These are phyloP conservation scores for Rhodotorula graminis DNA, from an alignment of 768 basidiomycete genomes.

Conservation along the genomic window DNA sequence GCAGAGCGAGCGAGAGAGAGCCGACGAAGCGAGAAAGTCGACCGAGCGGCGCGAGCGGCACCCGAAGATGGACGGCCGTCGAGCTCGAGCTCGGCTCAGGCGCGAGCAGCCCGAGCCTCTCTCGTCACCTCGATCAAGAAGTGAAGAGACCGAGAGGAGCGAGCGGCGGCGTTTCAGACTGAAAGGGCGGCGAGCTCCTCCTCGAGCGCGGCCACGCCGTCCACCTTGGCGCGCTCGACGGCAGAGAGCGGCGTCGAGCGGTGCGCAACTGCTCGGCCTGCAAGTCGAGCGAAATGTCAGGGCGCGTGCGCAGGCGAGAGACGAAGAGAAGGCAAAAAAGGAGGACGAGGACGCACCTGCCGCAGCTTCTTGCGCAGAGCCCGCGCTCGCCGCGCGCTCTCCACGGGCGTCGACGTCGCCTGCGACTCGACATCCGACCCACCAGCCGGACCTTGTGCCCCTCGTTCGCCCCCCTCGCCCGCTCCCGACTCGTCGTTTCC, in stretches of 20 bases:
- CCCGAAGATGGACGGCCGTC: no score
- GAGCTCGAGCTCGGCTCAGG: no score
- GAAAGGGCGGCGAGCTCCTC: slow-evolving; percentile 13
- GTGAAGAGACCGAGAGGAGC: no score
- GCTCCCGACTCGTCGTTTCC: no score
- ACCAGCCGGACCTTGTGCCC: no score
- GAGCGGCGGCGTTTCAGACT: not conserved
- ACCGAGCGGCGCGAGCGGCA: no score
- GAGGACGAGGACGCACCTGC: slow-evolving; percentile 7
- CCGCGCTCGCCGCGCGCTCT: not conserved
- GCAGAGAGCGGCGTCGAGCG: not conserved
- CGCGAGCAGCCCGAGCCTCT: no score
- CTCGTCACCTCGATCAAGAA: no score
- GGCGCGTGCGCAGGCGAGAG: not conserved
- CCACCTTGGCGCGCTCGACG: slow-evolving; percentile 20
- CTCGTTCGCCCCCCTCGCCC: not conserved
- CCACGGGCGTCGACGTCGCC: not conserved
- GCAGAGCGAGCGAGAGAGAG: no score
- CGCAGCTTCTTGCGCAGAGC: slow-evolving; percentile 6
- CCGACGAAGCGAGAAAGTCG: no score
- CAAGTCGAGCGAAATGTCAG: no score
- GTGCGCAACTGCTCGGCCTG: not conserved
- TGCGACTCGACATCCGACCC: no score
- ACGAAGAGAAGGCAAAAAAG: not conserved
- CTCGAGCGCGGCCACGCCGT: slow-evolving; percentile 10